Percentiles rank a stretch among this genome's conserved stretches.
Conservation (phyloP, 164 flowering plant genomes). For the Saururus chinensis region DNA sequence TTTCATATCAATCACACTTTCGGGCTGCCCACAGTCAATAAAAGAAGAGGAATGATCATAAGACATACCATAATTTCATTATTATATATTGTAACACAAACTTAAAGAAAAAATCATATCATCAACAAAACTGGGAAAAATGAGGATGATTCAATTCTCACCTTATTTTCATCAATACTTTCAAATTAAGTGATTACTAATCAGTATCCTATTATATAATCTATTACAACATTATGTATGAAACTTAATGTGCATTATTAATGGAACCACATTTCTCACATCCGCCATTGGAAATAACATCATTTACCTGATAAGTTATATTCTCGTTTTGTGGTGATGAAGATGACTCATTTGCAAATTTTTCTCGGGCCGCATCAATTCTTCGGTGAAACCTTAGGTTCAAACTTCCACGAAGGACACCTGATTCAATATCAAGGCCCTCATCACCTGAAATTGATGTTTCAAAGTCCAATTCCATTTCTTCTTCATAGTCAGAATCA, state of each 20-base stretch:
- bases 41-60: not conserved
- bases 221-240: too few species aligned
- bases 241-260: too few species aligned
- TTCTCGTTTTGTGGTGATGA: constrained; percentile 44
- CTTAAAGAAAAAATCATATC: too few species aligned
- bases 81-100: too few species aligned
- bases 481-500: constrained; percentile 89
- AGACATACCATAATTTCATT: not conserved
- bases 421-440: constrained; percentile 49
- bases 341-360: constrained; percentile 54
- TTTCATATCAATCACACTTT: constrained; percentile 70
- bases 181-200: too few species aligned
- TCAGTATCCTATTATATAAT: too few species aligned
- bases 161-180: too few species aligned
- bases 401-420: constrained; percentile 59
- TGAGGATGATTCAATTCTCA: too few species aligned
- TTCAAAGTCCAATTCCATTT: constrained; percentile 82
- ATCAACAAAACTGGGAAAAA: too few species aligned
- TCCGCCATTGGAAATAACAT: not conserved
- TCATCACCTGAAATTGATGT: constrained; percentile 72
- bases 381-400: constrained; percentile 65
- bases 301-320: constrained; percentile 45
- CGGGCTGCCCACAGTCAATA: constrained; percentile 52
- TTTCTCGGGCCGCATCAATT: constrained; percentile 39
- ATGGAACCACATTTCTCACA: not conserved